These are phyloP conservation scores for Aspergillus cejpii DNA, from an alignment of 2,329 filamentous ascomycete species.

Conservation along the genomic window DNA sequence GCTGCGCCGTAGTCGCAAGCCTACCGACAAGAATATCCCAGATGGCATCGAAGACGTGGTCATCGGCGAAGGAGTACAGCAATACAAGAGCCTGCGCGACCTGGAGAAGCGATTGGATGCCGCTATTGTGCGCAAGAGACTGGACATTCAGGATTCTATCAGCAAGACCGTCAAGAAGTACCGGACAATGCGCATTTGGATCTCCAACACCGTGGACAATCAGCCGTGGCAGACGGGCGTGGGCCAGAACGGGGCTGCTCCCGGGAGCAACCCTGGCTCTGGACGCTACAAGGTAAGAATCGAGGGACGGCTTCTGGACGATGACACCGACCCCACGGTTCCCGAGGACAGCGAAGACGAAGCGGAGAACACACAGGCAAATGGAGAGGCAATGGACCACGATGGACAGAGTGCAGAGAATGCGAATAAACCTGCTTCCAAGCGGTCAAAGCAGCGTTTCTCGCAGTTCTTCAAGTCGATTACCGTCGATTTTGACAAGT, in stretches of 20 bases:
- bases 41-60: constrained; percentile 79
- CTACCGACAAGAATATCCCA: constrained; percentile 90
- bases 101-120: constrained; percentile 84
- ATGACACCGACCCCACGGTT: constrained; percentile 51
- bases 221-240: constrained; percentile 92
- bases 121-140: constrained; percentile 84
- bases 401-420: constrained; percentile 41
- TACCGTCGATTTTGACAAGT: constrained; percentile 47
- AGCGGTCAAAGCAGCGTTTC: constrained; percentile 37
- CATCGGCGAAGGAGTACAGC: constrained; percentile 71
- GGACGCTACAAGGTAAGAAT: constrained; percentile 76
- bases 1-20: constrained; percentile 77
- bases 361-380: constrained; percentile 31
- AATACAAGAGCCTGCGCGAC: constrained; percentile 78
- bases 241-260: constrained; percentile 65
- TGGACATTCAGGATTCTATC: constrained; percentile 80
- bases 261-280: constrained; percentile 31
- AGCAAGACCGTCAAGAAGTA: constrained; percentile 70
- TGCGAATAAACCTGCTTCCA: constrained; percentile 24
- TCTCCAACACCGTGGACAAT: constrained; percentile 89
- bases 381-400: constrained; percentile 54
- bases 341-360: constrained; percentile 45
- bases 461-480: constrained; percentile 49
- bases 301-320: constrained; percentile 74
- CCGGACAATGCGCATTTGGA: constrained; percentile 84